These are phyloP conservation scores for Citrullus amarus DNA, from an alignment of 306 rosid genomes.

Conservation along the genomic window DNA sequence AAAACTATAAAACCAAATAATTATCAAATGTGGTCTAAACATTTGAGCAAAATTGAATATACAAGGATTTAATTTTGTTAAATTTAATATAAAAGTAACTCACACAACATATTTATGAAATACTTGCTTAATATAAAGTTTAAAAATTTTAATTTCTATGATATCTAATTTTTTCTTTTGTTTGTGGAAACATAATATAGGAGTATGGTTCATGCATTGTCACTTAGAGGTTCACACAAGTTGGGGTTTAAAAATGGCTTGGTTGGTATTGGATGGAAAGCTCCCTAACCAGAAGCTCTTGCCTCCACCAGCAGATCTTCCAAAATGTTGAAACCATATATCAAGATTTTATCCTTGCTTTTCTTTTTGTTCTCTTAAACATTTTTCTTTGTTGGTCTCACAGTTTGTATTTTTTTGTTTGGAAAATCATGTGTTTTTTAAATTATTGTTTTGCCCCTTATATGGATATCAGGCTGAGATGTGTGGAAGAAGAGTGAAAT, in stretches of 20 bases:
- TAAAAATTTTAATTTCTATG: neutral
- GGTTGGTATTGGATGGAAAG: neutral
- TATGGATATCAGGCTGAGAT: neutral
- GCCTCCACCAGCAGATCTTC: constrained; percentile 8
- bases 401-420: neutral
- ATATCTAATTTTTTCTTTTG: neutral
- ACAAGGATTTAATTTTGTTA: too few species aligned
- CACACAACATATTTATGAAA: too few species aligned
- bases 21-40: too few species aligned
- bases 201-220: constrained; percentile 6
- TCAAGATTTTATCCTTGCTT: neutral
- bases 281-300: neutral
- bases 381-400: neutral
- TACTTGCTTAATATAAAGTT: too few species aligned
- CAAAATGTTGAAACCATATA: neutral
- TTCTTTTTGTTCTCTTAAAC: neutral
- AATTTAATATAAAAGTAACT: too few species aligned
- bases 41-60: too few species aligned
- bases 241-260: neutral
- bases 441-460: neutral
- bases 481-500: neutral
- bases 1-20: too few species aligned
- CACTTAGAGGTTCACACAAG: constrained; percentile 7
- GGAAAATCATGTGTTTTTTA: neutral
- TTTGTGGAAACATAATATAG: neutral